Evolutionary conservation across 306 rosid genomes (phyloP), one percentile per base, ranked within the genome.

Genomic region (Casuarina cunninghamiana): DNA sequence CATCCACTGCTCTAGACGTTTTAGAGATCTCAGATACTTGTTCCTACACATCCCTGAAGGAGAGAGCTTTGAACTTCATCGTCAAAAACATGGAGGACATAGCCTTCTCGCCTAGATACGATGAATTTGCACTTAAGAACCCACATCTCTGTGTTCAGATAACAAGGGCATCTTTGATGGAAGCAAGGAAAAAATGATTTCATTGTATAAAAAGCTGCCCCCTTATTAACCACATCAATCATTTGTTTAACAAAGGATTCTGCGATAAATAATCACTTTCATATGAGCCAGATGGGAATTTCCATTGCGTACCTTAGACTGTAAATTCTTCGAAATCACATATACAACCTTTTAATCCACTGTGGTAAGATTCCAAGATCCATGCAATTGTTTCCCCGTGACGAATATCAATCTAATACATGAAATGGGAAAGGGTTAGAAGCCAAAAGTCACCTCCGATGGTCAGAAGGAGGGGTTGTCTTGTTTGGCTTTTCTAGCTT

Each of bases 91-190:
- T 91, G 80, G 78, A 75, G 39, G 78, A 79, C 12, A 67, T 92
- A 4, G 87, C 90, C 13, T 85, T 89, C 3, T 84, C 91, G 0
- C 41, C 83, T 3, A 81, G 75, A 17, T 95, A 78, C 67, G 92
- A 92, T 37, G 88, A 68, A 1, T 95, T 92, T 81, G 97, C 89
- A 1, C 84, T 68, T 4, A 88, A 83, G 90, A 81, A 86, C 81
- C 98, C 98, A 0, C 97, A 91, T 66, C 76, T 92, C 0, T 79
- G 89, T 42, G 85, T 92, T 62, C 89, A 90, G 63, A 86, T 95
- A 80, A 83, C 92, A 0, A 91, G 90, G 71, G 95, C 90, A 43
- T 84, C 85, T 0, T 81, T 75, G 10, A 88, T 76, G 72, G 85
- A 79, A 54, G 71, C 81, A 88, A 82, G 49, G 84, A 63, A 13